These are phyloP conservation scores for Craterostigma plantagineum DNA, from an alignment of 257 asterid species.

Conservation along the genomic window DNA sequence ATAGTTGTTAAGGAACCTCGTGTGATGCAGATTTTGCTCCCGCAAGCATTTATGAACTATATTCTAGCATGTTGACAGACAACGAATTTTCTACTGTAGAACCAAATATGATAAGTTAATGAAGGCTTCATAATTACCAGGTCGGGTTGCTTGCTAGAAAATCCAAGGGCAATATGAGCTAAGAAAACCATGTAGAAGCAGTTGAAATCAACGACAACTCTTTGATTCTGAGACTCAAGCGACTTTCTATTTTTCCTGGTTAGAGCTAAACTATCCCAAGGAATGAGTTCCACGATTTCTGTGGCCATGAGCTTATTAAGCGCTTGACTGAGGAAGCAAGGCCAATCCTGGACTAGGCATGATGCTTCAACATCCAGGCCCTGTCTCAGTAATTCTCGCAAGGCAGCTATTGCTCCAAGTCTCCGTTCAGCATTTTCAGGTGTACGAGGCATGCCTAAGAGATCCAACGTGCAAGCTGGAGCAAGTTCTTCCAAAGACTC, in stretches of 20 bases:
- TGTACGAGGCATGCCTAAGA: constrained; percentile 68
- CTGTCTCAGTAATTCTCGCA: constrained; percentile 86
- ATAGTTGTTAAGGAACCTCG: too few species aligned
- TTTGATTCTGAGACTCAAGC: constrained; percentile 79
- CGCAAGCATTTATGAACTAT: too few species aligned
- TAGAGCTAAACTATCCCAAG: constrained; percentile 76
- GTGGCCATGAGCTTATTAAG: constrained; percentile 76
- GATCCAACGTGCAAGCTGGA: constrained; percentile 92
- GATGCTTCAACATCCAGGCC: constrained; percentile 84
- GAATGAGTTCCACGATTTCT: constrained; percentile 78
- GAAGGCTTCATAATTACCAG: constrained; percentile 31
- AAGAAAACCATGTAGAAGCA: constrained; percentile 63
- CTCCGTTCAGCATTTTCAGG: constrained; percentile 98
- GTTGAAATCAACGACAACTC: constrained; percentile 66
- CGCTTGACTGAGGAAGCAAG: constrained; percentile 80
- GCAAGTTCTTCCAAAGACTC: constrained; percentile 97
- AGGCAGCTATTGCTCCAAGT: constrained; percentile 79
- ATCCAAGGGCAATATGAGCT: constrained; percentile 89
- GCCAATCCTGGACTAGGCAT: constrained; percentile 95
- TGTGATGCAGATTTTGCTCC: too few species aligned
- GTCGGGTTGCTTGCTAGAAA: constrained; percentile 70
- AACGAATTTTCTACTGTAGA: too few species aligned
- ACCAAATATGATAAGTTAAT: neutral
- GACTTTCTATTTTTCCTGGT: constrained; percentile 83
- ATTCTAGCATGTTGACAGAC: too few species aligned